These are phyloP conservation scores for Coemansia sp. DNA, from an alignment of 192 early-diverging fungal species.

Conservation along the genomic window DNA sequence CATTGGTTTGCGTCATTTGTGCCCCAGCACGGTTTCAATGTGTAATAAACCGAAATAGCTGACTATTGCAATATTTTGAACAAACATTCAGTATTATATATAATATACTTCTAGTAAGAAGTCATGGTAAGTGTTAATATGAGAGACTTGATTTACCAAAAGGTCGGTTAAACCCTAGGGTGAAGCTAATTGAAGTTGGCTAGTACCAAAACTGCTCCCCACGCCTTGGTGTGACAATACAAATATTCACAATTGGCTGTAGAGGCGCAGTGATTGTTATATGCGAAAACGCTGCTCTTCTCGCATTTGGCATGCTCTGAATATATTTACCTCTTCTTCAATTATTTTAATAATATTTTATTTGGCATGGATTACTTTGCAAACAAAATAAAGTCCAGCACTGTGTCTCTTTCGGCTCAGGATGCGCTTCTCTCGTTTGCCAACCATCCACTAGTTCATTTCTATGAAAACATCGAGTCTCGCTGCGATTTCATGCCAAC, in stretches of 20 bases:
- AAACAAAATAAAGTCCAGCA: not conserved
- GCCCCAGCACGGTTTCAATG: not conserved
- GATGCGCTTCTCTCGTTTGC: conserved; percentile 32
- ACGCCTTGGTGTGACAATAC: not conserved
- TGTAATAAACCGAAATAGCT: not conserved
- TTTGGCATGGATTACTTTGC: not conserved
- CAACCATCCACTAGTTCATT: conserved; percentile 48
- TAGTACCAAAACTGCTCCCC: not conserved
- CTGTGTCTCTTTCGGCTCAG: conserved; percentile 21
- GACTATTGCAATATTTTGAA: not conserved
- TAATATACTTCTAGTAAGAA: too few relatives aligned
- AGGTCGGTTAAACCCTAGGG: too few relatives aligned
- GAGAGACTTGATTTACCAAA: too few relatives aligned
- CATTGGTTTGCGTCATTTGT: not conserved
- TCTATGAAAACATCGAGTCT: conserved; percentile 27
- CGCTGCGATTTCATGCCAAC: conserved; percentile 29
- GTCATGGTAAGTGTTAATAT: too few relatives aligned
- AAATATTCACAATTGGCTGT: not conserved
- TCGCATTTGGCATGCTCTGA: not conserved
- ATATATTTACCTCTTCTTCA: not conserved
- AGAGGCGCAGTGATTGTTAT: not conserved
- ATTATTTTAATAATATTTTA: not conserved
- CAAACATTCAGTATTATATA: too few relatives aligned
- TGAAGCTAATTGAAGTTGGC: too few relatives aligned
- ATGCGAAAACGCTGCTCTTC: not conserved